Evolutionary conservation across 805 yeast genomes (phyloP), one percentile per base, ranked within the genome.

Genomic region (Diddensiella santjacobensis): DNA sequence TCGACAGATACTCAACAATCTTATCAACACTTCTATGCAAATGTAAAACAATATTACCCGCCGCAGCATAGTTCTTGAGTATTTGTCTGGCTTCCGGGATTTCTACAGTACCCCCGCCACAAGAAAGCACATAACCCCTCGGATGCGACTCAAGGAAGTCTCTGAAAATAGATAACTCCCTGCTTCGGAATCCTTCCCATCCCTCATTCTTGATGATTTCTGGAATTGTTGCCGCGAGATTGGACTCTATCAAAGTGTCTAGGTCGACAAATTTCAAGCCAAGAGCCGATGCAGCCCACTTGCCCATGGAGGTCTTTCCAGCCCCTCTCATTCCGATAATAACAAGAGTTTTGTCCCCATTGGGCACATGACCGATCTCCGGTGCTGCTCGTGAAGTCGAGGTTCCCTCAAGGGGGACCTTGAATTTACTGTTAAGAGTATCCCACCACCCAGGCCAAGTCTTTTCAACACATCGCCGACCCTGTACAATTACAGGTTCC

Each of bases 371-470:
- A 6, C 31, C 26, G 13, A 17, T 15, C 19, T 30, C 13, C 17
- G 56, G n/a, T 42, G 49, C 52, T 22, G 19, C 42, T 24, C 45
- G 40, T 1, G 46, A 42, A 3, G 38, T 40, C 19, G 47, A 23
- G 22, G 65, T 58, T 22, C 99, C 99, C 59, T 81, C 84, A 31
- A 93, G 66, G 8, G 67, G 59, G 22, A 79, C 84, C 18, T 80
- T 76, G 58, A 93, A 79, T 42, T 75, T 69, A 43, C 84, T 77
- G 63, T 82, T 89, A 54, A 93, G 72, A 30, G 82, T 77, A 68
- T 93, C 99, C 99, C 99, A 93, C 99, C 99, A 93, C 33, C 97
- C 98, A 18, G 99, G 99, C 99, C 99, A 93, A 0, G 99, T 93
- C 71, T 93, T 93, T 49, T 91, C 95, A 1, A 96, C 95, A 64